These are phyloP conservation scores for Dalbergia oliveri DNA, from an alignment of 306 rosid species.

Conservation along the genomic window DNA sequence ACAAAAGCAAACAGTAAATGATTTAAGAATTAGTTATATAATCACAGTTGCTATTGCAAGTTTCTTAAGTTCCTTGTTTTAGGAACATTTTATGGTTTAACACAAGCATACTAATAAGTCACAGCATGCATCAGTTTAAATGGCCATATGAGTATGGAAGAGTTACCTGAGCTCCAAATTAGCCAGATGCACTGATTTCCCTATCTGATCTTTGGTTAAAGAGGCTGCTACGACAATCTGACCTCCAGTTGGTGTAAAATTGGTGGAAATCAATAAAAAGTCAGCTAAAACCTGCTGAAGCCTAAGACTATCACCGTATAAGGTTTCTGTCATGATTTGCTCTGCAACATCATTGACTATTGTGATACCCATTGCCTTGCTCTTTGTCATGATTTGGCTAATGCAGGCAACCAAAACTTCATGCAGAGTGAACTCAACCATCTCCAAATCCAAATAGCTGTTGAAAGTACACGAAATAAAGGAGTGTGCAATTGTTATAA, in stretches of 20 bases:
- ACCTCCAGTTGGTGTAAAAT: slow-evolving; percentile 66
- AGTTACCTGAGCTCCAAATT: slow-evolving; percentile 73
- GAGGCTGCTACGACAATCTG: slow-evolving; percentile 63
- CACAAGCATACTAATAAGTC: background rate
- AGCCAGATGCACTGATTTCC: slow-evolving; percentile 75
- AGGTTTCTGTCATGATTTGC: slow-evolving; percentile 56
- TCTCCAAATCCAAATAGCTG: slow-evolving; percentile 79
- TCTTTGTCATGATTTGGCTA: slow-evolving; percentile 71
- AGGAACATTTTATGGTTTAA: background rate
- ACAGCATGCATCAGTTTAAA: background rate
- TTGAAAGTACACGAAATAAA: slow-evolving; percentile 28
- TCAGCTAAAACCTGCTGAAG: slow-evolving; percentile 82
- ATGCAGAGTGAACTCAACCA: slow-evolving; percentile 74
- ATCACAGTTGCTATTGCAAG: background rate
- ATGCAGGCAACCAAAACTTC: slow-evolving; percentile 72
- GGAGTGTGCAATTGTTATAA: slow-evolving; percentile 24
- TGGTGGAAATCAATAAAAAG: slow-evolving; percentile 65
- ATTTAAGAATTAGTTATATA: background rate
- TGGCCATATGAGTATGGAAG: background rate
- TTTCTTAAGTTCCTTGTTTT: background rate
- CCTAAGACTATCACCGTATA: slow-evolving; percentile 76
- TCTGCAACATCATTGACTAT: slow-evolving; percentile 65
- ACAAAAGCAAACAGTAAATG: background rate
- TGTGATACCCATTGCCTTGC: slow-evolving; percentile 58
- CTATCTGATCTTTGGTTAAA: slow-evolving; percentile 65